phyloP scores from a whole-genome alignment of 1,139 yeast genomes.

The Candida sp. region DNA sequence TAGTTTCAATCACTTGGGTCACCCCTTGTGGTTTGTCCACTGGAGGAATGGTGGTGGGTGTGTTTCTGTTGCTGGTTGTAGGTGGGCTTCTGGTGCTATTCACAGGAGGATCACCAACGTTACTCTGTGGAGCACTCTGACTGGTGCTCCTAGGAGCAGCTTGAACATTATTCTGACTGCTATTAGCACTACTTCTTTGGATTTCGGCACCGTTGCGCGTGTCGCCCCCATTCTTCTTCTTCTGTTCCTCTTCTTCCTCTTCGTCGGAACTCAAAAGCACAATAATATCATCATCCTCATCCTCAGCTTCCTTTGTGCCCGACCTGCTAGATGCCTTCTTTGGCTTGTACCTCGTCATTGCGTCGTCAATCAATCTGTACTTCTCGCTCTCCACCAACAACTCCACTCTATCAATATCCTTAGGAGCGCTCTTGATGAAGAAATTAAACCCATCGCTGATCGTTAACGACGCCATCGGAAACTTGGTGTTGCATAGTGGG shows the following conservation, averaged over 20 bases:
- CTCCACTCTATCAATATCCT: conserved; percentile 38
- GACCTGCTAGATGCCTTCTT: background rate
- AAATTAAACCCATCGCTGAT: conserved; percentile 48
- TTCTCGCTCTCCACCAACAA: conserved; percentile 34
- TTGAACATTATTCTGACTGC: background rate
- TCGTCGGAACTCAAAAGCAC: conserved; percentile 28
- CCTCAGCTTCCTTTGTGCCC: conserved; percentile 5
- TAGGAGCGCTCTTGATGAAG: conserved; percentile 45
- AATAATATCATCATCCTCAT: conserved; percentile 26
- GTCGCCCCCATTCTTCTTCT: background rate
- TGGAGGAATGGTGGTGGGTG: too few relatives aligned
- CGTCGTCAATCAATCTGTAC: conserved; percentile 39
- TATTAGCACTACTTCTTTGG: too few relatives aligned
- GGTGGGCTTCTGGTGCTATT: background rate
- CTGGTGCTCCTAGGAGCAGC: too few relatives aligned
- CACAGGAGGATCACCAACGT: background rate
- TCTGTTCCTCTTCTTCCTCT: conserved; percentile 23
- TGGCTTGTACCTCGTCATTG: background rate
- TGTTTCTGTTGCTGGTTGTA: background rate
- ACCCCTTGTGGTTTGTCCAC: too few relatives aligned
- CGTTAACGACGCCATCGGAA: conserved; percentile 37
- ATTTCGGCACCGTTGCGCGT: too few relatives aligned
- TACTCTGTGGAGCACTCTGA: background rate
- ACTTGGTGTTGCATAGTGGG: conserved; percentile 43
- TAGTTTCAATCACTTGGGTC: background rate